Base-by-base conservation (phyloP, 108 stramenopile species). In the Cyclotella atomus region DNA sequence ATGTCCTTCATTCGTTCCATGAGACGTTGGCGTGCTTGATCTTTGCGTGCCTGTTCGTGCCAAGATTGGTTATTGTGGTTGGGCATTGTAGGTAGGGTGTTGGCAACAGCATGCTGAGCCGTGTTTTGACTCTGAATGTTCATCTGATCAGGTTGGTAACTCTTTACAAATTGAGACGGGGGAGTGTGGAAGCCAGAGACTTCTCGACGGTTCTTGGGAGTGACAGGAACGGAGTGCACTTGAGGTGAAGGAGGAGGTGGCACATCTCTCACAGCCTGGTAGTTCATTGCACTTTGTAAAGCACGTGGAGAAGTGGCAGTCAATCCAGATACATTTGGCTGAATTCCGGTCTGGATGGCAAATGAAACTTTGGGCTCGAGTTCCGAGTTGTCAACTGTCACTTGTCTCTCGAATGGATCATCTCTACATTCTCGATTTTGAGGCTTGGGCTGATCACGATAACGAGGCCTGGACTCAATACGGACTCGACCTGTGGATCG, bases 11-110 rank as follows among this genome's bases (percentile, higher is more conserved):
- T 30, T n/a, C 29, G 30, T 12, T 57, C 6, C 29, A 19, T 57
- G 56, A 57, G 56, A 15, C 56, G 56, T 30, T 57, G 56, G 16
- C 56, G 28, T 32, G 56, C 56, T 32, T 57, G 56, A 10, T 57
- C 56, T 32, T 32, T 29, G 1, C 56, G 28, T 10, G 12, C n/a
- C 29, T 32, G 29, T 32, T 30, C 56, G 10, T 30, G 56, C 29
- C 56, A 32, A 5, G 3, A 30, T 32, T 1, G 29, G 30, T 10
- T 32, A 2, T 30, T 10, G 6, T 0, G 29, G 10, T 57, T 57
- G 29, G 2, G 29, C 29, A 1, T 1, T 10, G 14, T 29, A 16
- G 12, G 0, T 15, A n/a, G 1, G 12, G 56, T 57, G 20, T 57
- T 17, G 10, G 5, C n/a, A 2, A 14, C 29, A 57, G 14, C n/a